Base-by-base conservation (phyloP, 2,329 filamentous ascomycete species). In the Dactylellina haptotyla region DNA sequence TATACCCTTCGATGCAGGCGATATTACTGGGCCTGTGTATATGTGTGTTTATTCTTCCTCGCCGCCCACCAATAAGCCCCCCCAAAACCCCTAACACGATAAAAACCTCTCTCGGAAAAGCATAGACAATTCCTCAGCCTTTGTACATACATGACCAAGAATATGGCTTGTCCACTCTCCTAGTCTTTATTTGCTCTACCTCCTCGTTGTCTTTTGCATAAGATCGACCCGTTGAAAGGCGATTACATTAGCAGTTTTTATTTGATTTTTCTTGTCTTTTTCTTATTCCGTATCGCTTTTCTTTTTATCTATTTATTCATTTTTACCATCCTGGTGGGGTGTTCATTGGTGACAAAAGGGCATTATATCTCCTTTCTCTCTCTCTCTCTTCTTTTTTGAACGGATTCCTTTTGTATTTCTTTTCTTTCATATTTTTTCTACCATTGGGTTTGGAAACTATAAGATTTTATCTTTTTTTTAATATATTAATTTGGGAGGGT, bases 71-170 rank as follows among this genome's bases (percentile, higher is more conserved):
- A 30, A 30, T 9, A 26, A 16, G 23, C 39, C 50, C 46, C 30
- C 41, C 26, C 18, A 23, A 32, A n/a, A 10, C 25, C 14, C 23
- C 46, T 30, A 5, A n/a, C 26, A n/a, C n/a, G n/a, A n/a, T n/a
- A n/a, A n/a, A n/a, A n/a, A n/a, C n/a, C n/a, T n/a, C n/a, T n/a
- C n/a, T n/a, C n/a, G n/a, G n/a, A n/a, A n/a, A n/a, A n/a, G n/a
- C n/a, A n/a, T n/a, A n/a, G n/a, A n/a, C n/a, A n/a, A n/a, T n/a
- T n/a, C 28, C 48, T 56, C 30, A 28, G 6, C 18, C 10, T 25
- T 57, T 65, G 62, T 65, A 65, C 41, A 65, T 65, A 65, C 26
- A 41, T 46, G 39, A 51, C 48, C 46, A 64, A 54, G 54, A 48
- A 53, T 28, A 26, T 54, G 30, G 32, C 25, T 50, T 61, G 16